Base-by-base conservation (phyloP, 2,329 filamentous ascomycete genomes). In the Calonectria ilicicola region DNA sequence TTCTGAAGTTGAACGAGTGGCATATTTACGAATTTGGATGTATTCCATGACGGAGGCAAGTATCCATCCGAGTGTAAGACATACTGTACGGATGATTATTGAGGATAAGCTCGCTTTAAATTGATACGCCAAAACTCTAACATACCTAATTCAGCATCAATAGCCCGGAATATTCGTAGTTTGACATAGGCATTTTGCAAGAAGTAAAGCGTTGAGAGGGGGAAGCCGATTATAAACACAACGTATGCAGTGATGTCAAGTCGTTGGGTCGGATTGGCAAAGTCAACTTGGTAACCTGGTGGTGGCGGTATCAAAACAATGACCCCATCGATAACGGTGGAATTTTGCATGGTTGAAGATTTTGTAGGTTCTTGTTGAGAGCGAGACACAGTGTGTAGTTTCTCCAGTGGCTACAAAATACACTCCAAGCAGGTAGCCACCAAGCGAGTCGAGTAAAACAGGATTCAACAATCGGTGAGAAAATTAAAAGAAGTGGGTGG, bases 261-360 rank as follows among this genome's bases (percentile, higher is more conserved):
- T 49, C 73, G 38, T 47, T 72, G 40, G 19, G 74, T 72, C 0
- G 81, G 82, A 44, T 82, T 72, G 8, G 77, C 76, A 42, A 83
- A 82, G 46, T 83, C 73, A 27, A 82, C 80, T 1, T 72, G 67
- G 51, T 82, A 83, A 27, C 76, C 80, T 9, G 71, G 66, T 0
- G 82, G 82, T 8, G 81, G 77, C 44, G 68, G 62, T 5, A 80
- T 53, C 9, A 79, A 44, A 8, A 77, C 78, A 2, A 65, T 72
- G 21, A 79, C 75, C 49, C 81, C 80, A 71, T 80, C 74, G 6
- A 78, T 67, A 8, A 80, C 60, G 6, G 64, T 44, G 5, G 12
- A 12, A 35, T 35, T 35, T 14, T 12, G 32, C 32, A 35, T 35
- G 8, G 10, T 12, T 35, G 7, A 14, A 10, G 10, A 35, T 12